Evolutionary conservation across 768 basidiomycete genomes (phyloP).

Genomic region (Clavaria fumosa): DNA sequence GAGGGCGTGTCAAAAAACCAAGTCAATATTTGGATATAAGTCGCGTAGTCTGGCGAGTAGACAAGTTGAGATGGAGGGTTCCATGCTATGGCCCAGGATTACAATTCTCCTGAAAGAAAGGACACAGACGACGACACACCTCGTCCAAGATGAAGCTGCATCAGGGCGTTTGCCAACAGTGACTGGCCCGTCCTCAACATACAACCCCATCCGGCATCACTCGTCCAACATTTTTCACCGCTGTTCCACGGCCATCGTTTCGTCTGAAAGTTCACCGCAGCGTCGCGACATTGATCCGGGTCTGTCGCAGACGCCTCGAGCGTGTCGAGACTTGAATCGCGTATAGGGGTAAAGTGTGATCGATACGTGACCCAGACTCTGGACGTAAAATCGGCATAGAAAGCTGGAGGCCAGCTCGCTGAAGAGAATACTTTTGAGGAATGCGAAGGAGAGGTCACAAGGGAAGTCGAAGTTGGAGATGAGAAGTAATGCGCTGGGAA

Average conservation of each 20-base stretch:
- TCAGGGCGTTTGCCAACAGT: conserved; percentile 65
- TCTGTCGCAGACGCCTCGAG: conserved; percentile 14
- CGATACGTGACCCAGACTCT: conserved; percentile 89
- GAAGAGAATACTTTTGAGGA: conserved; percentile 20
- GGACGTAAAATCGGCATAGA: conserved; percentile 81
- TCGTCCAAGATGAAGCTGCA: conserved; percentile 53
- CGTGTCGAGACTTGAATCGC: conserved; percentile 35
- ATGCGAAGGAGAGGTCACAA: not conserved
- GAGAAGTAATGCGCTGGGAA: not conserved
- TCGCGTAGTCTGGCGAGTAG: conserved; percentile 53
- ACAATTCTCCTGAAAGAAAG: not conserved
- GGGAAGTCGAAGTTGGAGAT: not conserved
- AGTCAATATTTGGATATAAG: conserved; percentile 79
- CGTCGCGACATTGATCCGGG: conserved; percentile 14
- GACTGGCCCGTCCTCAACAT: conserved; percentile 85
- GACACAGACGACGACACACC: conserved; percentile 16
- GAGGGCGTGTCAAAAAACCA: conserved; percentile 93
- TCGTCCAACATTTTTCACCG: conserved; percentile 69
- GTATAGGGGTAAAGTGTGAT: conserved; percentile 70
- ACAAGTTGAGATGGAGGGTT: conserved; percentile 51
- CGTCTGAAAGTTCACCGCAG: conserved; percentile 24
- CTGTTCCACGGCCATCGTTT: conserved; percentile 41
- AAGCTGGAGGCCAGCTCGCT: conserved; percentile 61
- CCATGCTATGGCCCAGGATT: conserved; percentile 48
- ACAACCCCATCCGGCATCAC: conserved; percentile 83